Base-by-base conservation (phyloP, 768 basidiomycete species). In the Lactarius sanguifluus region DNA sequence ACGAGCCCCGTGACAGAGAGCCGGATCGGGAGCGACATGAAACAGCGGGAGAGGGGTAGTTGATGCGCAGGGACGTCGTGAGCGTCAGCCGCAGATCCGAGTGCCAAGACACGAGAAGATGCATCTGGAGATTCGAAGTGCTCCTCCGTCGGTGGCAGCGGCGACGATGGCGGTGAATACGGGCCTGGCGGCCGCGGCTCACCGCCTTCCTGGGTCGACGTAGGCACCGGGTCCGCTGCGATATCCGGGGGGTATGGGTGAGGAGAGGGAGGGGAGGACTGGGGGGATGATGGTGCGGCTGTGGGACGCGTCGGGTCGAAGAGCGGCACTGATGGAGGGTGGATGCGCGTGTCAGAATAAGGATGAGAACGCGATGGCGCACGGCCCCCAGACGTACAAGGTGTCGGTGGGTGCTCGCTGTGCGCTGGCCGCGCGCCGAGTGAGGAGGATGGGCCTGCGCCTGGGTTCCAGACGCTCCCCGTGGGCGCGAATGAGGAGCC, bases 11-110 rank as follows among this genome's bases (percentile, higher is more conserved):
- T 96, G 32, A 98, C 86, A n/a, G 89, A 90, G 62, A 98, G 87
- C 73, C 92, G 90, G 76, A 99, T 92, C 8, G 97, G 97, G 30
- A 99, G 83, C 16, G 92, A 89, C 96, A 99, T 98, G 82, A 99
- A 99, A 98, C 75, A 90, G 85, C 0, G 90, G 89, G 0, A n/a
- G 94, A 94, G 6, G 97, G 97, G 75, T 98, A 98, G 78, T 99
- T 97, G 77, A 99, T 95, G 68, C 95, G 85, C 32, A 98, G 83
- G 10, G 94, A 96, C 0, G 97, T 98, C 36, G 92, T 88, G 63
- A 99, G 82, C 9, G 91, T 92, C 71, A 99, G 81, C 18, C 91
- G 89, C 10, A 98, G 81, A 75, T 97, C 88, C 12, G 96, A 93
- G 61, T 88, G 85, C 87, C 96, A 96, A 38, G 85, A 82, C 54